A percentile compares a stretch with the other conserved stretches of the same genome.
phyloP scores from a whole-genome alignment of 163 green algal species.

The Volvox carteri region DNA sequence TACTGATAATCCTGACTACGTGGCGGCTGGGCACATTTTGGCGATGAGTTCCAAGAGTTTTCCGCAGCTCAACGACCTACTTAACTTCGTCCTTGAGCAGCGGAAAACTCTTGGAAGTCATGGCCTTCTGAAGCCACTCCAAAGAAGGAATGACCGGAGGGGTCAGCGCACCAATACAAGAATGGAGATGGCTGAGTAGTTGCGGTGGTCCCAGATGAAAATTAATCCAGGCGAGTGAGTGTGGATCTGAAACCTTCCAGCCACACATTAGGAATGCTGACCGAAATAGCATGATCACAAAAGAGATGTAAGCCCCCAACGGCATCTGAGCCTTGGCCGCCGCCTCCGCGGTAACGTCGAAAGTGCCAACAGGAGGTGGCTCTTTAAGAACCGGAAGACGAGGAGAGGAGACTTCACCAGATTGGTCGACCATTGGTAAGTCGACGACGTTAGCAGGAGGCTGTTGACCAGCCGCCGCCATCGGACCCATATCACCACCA shows the following conservation, averaged over 20 bases:
- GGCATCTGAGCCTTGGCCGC: too few species aligned
- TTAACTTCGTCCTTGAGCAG: neutral
- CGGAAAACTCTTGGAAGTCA: neutral
- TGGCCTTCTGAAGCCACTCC: neutral
- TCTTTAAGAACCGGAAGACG: too few species aligned
- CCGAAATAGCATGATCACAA: too few species aligned
- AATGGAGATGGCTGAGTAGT: neutral
- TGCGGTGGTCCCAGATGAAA: neutral
- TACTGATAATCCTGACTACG: neutral
- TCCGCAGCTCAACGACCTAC: neutral
- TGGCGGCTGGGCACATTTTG: neutral
- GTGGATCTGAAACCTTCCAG: too few species aligned
- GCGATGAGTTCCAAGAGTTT: neutral
- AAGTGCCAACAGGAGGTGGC: conserved; percentile 39
- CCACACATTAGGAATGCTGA: too few species aligned
- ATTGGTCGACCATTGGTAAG: too few species aligned
- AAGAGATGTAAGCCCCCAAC: too few species aligned
- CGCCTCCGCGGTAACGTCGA: neutral
- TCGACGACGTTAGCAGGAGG: too few species aligned
- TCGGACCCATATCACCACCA: too few species aligned
- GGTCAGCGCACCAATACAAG: neutral
- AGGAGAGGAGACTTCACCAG: too few species aligned
- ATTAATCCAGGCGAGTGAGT: too few species aligned
- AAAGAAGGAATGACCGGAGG: neutral
- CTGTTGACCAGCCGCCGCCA: too few species aligned